These are phyloP conservation scores for Ustilago nuda DNA, from an alignment of 1,284 basidiomycete genomes.

Conservation along the genomic window DNA sequence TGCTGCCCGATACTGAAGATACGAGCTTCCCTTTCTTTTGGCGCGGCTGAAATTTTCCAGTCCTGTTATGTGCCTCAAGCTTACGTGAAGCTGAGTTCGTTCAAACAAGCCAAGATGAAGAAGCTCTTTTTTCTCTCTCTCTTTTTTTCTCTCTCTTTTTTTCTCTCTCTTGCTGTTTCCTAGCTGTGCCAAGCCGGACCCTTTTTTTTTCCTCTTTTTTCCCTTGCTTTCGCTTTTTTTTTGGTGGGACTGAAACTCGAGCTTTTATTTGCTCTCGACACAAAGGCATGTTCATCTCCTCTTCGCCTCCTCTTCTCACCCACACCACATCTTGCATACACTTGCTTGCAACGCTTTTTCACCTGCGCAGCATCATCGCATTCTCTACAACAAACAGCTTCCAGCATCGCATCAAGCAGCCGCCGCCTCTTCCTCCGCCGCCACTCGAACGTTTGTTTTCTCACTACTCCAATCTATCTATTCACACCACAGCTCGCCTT, in stretches of 20 bases:
- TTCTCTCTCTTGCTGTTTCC: background rate
- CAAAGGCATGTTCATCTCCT: background rate
- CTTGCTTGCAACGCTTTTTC: constrained; percentile 1
- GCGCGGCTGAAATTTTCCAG: constrained; percentile 8
- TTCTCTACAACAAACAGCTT: background rate
- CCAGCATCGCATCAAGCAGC: constrained; percentile 6
- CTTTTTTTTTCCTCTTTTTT: background rate
- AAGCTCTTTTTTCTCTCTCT: background rate
- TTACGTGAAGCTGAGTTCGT: constrained; percentile 1
- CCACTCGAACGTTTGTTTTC: constrained; percentile 13
- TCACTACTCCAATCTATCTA: background rate
- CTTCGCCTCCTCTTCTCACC: background rate
- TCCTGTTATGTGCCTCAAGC: background rate
- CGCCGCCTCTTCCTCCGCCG: background rate
- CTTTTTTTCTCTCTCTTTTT: background rate
- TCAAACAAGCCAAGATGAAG: background rate
- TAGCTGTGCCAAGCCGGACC: background rate
- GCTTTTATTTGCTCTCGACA: background rate
- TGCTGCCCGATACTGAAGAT: background rate
- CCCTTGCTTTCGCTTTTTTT: background rate
- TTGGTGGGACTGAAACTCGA: background rate
- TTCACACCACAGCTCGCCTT: background rate
- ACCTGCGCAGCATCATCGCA: background rate
- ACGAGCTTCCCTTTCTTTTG: constrained; percentile 6
- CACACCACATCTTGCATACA: constrained; percentile 4